phyloP scores from a whole-genome alignment of 768 basidiomycete species.

The Mrakia blollopis region DNA sequence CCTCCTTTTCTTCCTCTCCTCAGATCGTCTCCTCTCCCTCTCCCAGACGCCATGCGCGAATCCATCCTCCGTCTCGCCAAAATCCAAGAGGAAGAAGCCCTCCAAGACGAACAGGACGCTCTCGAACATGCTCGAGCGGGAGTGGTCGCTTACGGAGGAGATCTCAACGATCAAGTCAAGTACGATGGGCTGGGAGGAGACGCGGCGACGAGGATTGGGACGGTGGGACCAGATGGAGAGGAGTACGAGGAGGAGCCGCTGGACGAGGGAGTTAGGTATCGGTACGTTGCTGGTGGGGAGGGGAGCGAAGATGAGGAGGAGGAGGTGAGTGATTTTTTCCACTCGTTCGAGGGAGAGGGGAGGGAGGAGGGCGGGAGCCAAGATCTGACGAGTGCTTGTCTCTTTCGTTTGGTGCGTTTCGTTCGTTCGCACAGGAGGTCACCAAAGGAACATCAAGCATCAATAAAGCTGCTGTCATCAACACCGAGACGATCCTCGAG shows the following conservation, averaged over 20 bases:
- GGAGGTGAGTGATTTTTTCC: conserved; percentile 40
- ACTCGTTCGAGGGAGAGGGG: background rate
- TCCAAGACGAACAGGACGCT: conserved; percentile 7
- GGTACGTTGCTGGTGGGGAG: conserved; percentile 26
- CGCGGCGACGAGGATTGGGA: background rate
- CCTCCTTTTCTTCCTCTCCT: background rate
- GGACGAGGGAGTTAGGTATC: conserved; percentile 40
- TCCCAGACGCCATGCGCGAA: conserved; percentile 56
- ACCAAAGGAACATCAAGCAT: background rate
- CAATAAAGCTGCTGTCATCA: background rate
- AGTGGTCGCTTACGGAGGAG: conserved; percentile 3
- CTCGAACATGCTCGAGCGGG: conserved; percentile 6
- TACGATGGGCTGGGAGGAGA: background rate
- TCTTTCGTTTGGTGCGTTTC: background rate
- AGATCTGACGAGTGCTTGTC: conserved; percentile 34
- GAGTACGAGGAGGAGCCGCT: conserved; percentile 49
- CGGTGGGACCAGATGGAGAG: conserved; percentile 40
- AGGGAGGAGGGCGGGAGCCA: conserved; percentile 9
- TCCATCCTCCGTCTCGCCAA: conserved; percentile 75
- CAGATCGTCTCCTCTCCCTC: conserved; percentile 35
- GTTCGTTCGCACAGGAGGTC: background rate
- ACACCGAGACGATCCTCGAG: conserved; percentile 62
- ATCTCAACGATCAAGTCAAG: background rate
- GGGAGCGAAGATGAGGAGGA: conserved; percentile 42
- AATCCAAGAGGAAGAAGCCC: conserved; percentile 53